Evolutionary conservation across 2,329 filamentous ascomycete species (phyloP).

Genomic region (Fusarium foetens): DNA sequence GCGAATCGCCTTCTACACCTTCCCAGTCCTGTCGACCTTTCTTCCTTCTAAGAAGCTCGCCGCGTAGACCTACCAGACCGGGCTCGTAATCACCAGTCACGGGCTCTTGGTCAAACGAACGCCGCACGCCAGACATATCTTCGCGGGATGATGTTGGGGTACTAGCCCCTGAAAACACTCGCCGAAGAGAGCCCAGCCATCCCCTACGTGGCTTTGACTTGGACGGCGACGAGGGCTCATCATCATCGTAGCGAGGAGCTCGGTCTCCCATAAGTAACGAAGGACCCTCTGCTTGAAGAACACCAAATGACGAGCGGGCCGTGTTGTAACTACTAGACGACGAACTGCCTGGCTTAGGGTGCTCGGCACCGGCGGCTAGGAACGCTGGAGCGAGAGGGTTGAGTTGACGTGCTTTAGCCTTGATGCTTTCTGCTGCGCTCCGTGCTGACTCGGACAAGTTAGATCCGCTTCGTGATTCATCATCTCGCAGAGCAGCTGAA

Average conservation of each 20-base stretch:
- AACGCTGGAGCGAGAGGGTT: conserved; percentile 47
- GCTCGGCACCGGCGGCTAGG: conserved; percentile 42
- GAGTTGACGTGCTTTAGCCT: conserved; percentile 50
- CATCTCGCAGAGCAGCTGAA: conserved; percentile 52
- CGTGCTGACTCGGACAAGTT: conserved; percentile 66
- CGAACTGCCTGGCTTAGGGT: conserved; percentile 53
- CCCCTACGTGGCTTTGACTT: conserved; percentile 66
- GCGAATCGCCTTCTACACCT: conserved; percentile 34
- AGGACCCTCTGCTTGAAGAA: conserved; percentile 64
- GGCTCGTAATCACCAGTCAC: conserved; percentile 57
- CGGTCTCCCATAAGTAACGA: conserved; percentile 54
- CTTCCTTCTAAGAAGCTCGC: conserved; percentile 63
- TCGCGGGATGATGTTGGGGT: conserved; percentile 44
- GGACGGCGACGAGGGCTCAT: conserved; percentile 64
- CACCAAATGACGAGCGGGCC: conserved; percentile 62
- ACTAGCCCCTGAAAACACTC: conserved; percentile 65
- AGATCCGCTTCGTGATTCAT: conserved; percentile 65
- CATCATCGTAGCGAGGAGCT: conserved; percentile 48
- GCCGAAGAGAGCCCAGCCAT: conserved; percentile 75
- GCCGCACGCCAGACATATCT: conserved; percentile 45
- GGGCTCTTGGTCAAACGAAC: conserved; percentile 48
- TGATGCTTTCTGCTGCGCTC: conserved; percentile 56
- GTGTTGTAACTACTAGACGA: conserved; percentile 62
- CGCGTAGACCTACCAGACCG: conserved; percentile 55
- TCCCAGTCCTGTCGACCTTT: conserved; percentile 67